A percentile compares a stretch with the other conserved stretches of the same genome.
These are phyloP conservation scores for Fusarium hainanense DNA, from an alignment of 2,329 filamentous ascomycete genomes.

Conservation along the genomic window DNA sequence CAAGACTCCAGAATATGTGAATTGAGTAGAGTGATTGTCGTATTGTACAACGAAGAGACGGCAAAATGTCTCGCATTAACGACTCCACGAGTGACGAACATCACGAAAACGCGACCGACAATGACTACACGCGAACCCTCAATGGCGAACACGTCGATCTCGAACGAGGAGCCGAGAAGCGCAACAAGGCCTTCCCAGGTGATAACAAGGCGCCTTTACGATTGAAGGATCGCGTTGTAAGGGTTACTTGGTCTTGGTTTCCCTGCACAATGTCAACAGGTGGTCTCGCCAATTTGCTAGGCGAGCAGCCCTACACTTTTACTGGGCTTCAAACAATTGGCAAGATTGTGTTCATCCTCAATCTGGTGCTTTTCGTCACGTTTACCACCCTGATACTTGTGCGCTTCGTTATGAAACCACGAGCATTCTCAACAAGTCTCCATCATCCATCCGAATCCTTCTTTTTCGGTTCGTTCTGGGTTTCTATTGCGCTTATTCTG, in stretches of 20 bases:
- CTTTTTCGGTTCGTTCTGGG: slow-evolving; percentile 20
- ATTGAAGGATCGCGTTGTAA: slow-evolving; percentile 16
- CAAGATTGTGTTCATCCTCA: slow-evolving; percentile 23
- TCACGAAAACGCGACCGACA: neutral
- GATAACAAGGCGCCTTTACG: neutral
- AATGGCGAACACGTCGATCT: neutral
- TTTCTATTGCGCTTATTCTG: slow-evolving; percentile 12
- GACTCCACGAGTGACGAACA: neutral
- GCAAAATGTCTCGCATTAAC: neutral
- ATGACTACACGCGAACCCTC: neutral
- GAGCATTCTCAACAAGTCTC: slow-evolving; percentile 12
- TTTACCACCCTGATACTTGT: slow-evolving; percentile 10
- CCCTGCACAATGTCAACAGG: slow-evolving; percentile 27
- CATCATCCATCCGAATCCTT: slow-evolving; percentile 26
- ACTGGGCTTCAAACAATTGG: slow-evolving; percentile 7
- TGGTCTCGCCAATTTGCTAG: slow-evolving; percentile 18
- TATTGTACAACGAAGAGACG: neutral
- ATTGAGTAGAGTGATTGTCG: neutral
- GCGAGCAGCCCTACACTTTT: slow-evolving; percentile 21
- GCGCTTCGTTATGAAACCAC: slow-evolving; percentile 9
- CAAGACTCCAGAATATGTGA: too few relatives aligned
- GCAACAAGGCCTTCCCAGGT: neutral
- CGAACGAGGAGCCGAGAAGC: neutral
- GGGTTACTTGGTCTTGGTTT: slow-evolving; percentile 21
- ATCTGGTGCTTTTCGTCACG: slow-evolving; percentile 7